Evolutionary conservation across 2,329 filamentous ascomycete genomes (phyloP), one percentile per base, ranked within the genome.

Genomic region (Sphaerulina vaccinii): DNA sequence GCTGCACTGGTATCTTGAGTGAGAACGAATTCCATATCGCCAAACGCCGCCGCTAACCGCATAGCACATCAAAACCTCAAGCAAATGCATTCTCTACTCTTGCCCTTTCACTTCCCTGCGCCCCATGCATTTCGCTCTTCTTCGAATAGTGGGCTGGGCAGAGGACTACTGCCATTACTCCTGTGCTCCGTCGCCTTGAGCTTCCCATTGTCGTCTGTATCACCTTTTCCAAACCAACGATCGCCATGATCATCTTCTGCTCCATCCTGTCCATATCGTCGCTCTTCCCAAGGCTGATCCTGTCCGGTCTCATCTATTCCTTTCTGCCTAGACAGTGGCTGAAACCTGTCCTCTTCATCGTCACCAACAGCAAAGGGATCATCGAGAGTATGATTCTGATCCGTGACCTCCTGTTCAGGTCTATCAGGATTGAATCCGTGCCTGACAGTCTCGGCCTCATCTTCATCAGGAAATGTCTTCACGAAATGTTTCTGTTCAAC

Each of bases 401-500:
- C 74, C 1, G 71, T 66, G 41, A 75, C 70, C 37, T 73, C 69
- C 9, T 69, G 64, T 49, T 75, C 70, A 1, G 71, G 65, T 2
- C 69, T 60, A 48, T 79, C 75, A 3, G 74, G 79, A 45, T 81
- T 77, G 61, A 78, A 82, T 4, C 79, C 80, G 65, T 78, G 74
- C 2, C 78, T 72, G 13, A 81, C 76, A 48, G 75, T 75, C 59
- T 81, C 78, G 13, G 71, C 73, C 11, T 49, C 45, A 18, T 71
- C 70, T 15, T 74, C 67, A 23, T 73, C 70, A 0, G 72, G 71
- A 56, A 77, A 81, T 67, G 74, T 55, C 72, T 81, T 60, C 19
- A 82, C 73, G 66, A 75, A 83, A 54, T 79, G 78, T 60, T 76
- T 79, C 15, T 75, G 70, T 55, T 80, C 75, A 8, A 73, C 73